A percentile compares a stretch with the other conserved stretches of the same genome.
Evolutionary conservation across 306 rosid genomes (phyloP).

Genomic region (Rosa rugosa): DNA sequence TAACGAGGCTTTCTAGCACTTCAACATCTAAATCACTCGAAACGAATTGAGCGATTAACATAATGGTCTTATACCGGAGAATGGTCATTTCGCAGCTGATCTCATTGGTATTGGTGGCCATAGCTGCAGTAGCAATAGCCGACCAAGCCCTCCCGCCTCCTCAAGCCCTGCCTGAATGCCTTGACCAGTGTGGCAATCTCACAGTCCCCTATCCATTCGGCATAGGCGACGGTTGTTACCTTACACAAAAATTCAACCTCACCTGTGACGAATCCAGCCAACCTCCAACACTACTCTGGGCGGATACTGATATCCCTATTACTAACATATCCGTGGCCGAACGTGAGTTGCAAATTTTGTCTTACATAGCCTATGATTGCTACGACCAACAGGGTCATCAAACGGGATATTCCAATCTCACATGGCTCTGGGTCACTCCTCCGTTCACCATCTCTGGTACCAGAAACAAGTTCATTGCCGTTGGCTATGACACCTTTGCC

Average conservation of each 20-base stretch:
- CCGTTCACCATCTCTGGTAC: constrained; percentile 4
- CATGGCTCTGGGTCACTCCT: not conserved
- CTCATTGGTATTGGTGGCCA: too few species aligned
- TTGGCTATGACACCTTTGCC: constrained; percentile 23
- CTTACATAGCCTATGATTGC: not conserved
- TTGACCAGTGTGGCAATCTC: not conserved
- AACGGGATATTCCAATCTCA: fast-evolving
- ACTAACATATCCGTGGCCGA: too few species aligned
- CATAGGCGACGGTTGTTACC: not conserved
- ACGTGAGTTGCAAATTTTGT: not conserved
- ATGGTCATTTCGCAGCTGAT: not conserved
- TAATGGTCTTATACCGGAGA: not conserved
- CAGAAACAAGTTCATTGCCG: constrained; percentile 11
- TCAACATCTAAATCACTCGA: too few species aligned
- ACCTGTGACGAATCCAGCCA: not conserved
- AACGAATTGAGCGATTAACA: too few species aligned
- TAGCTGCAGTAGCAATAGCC: not conserved
- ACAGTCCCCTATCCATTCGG: constrained; percentile 24
- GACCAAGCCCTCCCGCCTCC: not conserved
- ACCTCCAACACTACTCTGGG: not conserved
- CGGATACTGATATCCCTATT: too few species aligned
- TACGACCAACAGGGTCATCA: not conserved
- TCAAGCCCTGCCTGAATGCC: not conserved
- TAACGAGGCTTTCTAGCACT: too few species aligned
- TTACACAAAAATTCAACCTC: not conserved